phyloP scores from a whole-genome alignment of 805 yeast genomes.

The Yamadazyma tumulicola region DNA sequence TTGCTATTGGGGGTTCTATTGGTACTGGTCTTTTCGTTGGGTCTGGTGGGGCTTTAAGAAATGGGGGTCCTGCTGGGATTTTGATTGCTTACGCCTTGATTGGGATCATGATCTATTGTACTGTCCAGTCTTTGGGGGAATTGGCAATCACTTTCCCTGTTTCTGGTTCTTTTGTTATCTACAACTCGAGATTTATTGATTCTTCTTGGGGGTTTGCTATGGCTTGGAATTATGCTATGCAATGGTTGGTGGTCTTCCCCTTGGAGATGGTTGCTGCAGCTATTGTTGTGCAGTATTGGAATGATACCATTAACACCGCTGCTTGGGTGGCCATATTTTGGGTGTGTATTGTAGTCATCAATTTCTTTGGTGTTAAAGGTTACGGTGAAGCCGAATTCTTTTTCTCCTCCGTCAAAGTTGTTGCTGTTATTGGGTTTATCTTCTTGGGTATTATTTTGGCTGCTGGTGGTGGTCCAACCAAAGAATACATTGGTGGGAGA shows the following conservation, averaged over 20 bases:
- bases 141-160: constrained; percentile 63
- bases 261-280: constrained; percentile 60
- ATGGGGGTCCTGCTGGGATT: constrained; percentile 76
- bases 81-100: constrained; percentile 55
- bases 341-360: constrained; percentile 40
- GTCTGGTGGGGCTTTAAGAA: constrained; percentile 57
- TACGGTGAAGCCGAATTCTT: constrained; percentile 64
- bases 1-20: constrained; percentile 75
- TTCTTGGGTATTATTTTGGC: constrained; percentile 44
- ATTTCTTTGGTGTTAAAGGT: constrained; percentile 52
- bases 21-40: constrained; percentile 78
- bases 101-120: constrained; percentile 57
- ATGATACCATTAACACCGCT: constrained; percentile 47
- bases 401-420: constrained; percentile 62
- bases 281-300: constrained; percentile 57
- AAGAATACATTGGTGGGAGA: constrained; percentile 46
- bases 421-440: constrained; percentile 58
- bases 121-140: constrained; percentile 56
- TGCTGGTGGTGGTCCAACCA: constrained; percentile 47
- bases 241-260: constrained; percentile 56
- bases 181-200: constrained; percentile 57
- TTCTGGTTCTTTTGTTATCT: constrained; percentile 64
- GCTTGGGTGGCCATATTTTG: constrained; percentile 61
- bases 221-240: constrained; percentile 52
- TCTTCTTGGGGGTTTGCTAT: constrained; percentile 64